phyloP scores from a whole-genome alignment of 495 filamentous ascomycete genomes.

The Glonium stellatum region DNA sequence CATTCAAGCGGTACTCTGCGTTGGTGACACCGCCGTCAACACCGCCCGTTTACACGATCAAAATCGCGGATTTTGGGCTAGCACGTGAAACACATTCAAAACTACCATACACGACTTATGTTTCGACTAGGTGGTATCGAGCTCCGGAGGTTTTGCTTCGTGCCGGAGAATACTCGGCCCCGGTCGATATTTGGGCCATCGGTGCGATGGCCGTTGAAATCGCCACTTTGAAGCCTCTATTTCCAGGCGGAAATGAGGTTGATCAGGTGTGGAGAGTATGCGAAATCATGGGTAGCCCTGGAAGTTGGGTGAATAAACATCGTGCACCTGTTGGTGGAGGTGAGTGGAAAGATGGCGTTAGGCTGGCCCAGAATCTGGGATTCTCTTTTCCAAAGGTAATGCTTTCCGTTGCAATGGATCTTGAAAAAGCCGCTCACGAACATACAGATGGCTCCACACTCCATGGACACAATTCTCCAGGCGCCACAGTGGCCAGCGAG shows the following conservation, averaged over 20 bases:
- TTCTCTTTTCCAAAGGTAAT: conserved; percentile 91
- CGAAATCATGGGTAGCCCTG: conserved; percentile 99
- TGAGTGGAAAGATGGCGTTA: conserved; percentile 93
- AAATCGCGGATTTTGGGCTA: conserved; percentile 99
- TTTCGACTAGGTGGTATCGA: conserved; percentile 97
- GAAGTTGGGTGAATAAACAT: conserved; percentile 92
- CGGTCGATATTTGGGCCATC: conserved; percentile 97
- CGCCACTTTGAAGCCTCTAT: conserved; percentile 92
- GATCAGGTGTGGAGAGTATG: conserved; percentile 99
- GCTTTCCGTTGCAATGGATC: background rate
- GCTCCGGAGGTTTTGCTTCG: conserved; percentile 92
- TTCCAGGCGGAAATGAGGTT: conserved; percentile 96
- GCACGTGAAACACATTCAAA: conserved; percentile 95
- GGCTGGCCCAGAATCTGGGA: conserved; percentile 87
- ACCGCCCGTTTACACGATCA: conserved; percentile 88
- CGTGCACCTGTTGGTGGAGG: conserved; percentile 85
- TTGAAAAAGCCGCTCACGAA: conserved; percentile 23
- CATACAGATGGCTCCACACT: conserved; percentile 85
- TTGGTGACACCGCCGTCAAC: conserved; percentile 92
- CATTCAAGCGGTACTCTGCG: conserved; percentile 86
- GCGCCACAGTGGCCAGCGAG: conserved; percentile 85
- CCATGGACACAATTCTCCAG: conserved; percentile 90
- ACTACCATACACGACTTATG: conserved; percentile 94
- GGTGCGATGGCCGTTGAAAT: conserved; percentile 99
- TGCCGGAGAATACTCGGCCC: conserved; percentile 94